Base-by-base conservation (phyloP, 768 basidiomycete genomes). In the Gymnopilus dilepis region DNA sequence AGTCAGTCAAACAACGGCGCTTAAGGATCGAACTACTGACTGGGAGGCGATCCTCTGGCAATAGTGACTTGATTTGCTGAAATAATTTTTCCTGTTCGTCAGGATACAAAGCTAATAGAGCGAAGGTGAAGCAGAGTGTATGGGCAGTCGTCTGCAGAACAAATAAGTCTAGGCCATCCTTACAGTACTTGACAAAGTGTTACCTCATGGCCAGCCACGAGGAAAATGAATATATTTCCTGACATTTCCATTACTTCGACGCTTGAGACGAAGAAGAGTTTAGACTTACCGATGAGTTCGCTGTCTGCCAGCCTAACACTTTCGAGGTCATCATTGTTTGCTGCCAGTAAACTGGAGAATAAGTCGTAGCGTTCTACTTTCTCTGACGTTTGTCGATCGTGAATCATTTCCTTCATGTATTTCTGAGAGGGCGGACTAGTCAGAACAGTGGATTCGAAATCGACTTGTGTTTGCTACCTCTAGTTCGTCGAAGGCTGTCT, bases 171-270 rank as follows among this genome's bases (percentile, higher is more conserved):
- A 76, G 60, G 80, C 77, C 41, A 75, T 69, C 6, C 77, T 76
- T 6, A 65, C 73, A 56, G 78, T 67, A 73, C 59, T 75, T 71
- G 4, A 72, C 73, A n/a, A 74, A 71, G 12, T 17, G 40, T 26
- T 34, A 83, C 82, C 76, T 86, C 86, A 61, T 85, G 83, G 15
- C 86, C 86, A 33, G 86, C 87, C 13, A 86, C 66, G n/a, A 86
- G 67, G 53, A 80, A 80, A 17, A 81, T 77, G 38, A 76, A 81
- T 30, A 78, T 74, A 59, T 81, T 80, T 8, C 78, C 79, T 74
- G 37, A 28, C 5, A 50, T 58, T 8, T 12, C 12, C 13, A 41
- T 40, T 5, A 30, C 11, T 21, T 17, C 40, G 28, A 6, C n/a
- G 6, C 15, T 19, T n/a, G 7, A 19, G 37, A 47, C 4, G 17